These are phyloP conservation scores for Coemansia sp. DNA, from an alignment of 192 early-diverging fungal species.

Conservation along the genomic window DNA sequence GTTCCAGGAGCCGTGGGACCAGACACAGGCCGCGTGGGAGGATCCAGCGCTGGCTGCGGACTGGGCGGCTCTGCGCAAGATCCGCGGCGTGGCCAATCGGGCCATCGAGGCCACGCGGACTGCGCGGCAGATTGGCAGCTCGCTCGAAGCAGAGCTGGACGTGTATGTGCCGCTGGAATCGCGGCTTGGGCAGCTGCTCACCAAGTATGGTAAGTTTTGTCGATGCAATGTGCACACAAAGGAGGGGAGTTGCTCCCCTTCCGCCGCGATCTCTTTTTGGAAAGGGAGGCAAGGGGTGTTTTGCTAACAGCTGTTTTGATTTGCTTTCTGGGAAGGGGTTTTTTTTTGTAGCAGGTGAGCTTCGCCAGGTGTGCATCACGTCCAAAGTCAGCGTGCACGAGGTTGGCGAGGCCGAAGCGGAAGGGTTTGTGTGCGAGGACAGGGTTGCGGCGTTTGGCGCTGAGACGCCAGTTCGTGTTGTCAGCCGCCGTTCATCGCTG, in stretches of 20 bases:
- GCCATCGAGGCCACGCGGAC: constrained; percentile 47
- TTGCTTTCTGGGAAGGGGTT: not conserved
- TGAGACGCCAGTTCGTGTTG: constrained; percentile 35
- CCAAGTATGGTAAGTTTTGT: constrained; percentile 6
- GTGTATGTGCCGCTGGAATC: constrained; percentile 30
- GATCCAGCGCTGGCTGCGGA: constrained; percentile 26
- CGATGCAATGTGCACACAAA: no score
- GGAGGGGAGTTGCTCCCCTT: no score
- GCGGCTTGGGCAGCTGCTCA: constrained; percentile 25
- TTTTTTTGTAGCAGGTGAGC: constrained; percentile 16
- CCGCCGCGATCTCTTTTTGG: not conserved
- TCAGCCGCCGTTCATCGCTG: constrained; percentile 47
- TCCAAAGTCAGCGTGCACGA: constrained; percentile 21
- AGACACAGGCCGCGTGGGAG: constrained; percentile 34
- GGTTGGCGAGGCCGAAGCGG: not conserved
- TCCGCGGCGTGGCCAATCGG: constrained; percentile 38
- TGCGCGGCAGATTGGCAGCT: constrained; percentile 39
- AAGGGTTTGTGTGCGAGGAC: constrained; percentile 12
- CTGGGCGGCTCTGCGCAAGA: constrained; percentile 32
- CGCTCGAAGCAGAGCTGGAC: constrained; percentile 46
- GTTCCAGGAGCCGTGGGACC: constrained; percentile 63
- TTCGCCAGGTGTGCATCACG: constrained; percentile 33
- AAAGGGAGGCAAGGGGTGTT: not conserved
- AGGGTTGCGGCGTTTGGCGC: constrained; percentile 16
- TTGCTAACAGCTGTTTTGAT: not conserved